phyloP scores from a whole-genome alignment of 805 yeast species.

The Candida oleophila region DNA sequence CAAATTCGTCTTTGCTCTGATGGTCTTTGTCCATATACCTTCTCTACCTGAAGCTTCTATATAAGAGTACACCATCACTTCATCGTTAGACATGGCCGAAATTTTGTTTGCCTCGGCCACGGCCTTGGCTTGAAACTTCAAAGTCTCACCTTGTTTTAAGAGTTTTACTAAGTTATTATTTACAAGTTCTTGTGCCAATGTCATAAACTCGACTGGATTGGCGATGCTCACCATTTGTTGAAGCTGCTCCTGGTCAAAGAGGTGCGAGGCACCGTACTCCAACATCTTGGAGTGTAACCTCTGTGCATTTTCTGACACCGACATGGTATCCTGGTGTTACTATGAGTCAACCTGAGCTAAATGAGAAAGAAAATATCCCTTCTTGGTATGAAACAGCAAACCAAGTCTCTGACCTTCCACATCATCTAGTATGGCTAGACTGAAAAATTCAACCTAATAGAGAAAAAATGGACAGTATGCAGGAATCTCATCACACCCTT shows the following conservation, averaged over 20 bases:
- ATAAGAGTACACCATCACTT: slow-evolving; percentile 84
- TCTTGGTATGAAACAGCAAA: too few species aligned
- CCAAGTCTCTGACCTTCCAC: too few species aligned
- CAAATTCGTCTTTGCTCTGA: slow-evolving; percentile 81
- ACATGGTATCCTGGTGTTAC: too few species aligned
- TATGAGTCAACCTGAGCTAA: too few species aligned
- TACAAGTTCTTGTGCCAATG: slow-evolving; percentile 50
- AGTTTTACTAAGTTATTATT: slow-evolving; percentile 65
- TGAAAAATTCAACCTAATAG: not conserved
- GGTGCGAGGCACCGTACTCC: slow-evolving; percentile 42
- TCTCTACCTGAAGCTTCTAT: slow-evolving; percentile 93
- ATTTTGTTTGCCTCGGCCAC: slow-evolving; percentile 74
- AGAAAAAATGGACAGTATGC: not conserved
- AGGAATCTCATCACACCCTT: not conserved
- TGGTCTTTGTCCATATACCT: slow-evolving; percentile 94
- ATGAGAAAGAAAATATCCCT: too few species aligned
- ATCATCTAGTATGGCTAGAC: too few species aligned
- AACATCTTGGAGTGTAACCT: slow-evolving; percentile 66
- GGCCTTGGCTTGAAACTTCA: slow-evolving; percentile 74
- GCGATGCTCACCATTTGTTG: slow-evolving; percentile 45
- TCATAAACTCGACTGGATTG: slow-evolving; percentile 45
- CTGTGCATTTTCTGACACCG: slow-evolving; percentile 48
- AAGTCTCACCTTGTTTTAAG: slow-evolving; percentile 62
- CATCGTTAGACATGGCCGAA: slow-evolving; percentile 79
- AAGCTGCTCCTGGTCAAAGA: slow-evolving; percentile 71